Percentiles rank a stretch among this genome's conserved stretches.
Evolutionary conservation across 148 eudicot genomes (phyloP).

Genomic region (Silene latifolia): DNA sequence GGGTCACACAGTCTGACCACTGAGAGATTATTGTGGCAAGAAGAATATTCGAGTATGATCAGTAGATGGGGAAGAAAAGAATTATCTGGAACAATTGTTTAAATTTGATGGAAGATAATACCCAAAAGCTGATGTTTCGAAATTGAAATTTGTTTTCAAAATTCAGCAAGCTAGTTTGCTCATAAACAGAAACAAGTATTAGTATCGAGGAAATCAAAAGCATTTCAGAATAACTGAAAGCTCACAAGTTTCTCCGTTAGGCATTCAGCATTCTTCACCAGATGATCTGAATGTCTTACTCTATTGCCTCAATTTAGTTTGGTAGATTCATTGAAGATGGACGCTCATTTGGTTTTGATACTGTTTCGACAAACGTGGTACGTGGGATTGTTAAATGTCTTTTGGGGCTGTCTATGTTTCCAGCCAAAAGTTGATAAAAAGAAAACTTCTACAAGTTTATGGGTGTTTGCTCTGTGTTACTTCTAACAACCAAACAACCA

Average conservation of each 20-base stretch:
- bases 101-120: constrained; percentile 4
- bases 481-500: no score
- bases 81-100: neutral
- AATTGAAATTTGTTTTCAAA: neutral
- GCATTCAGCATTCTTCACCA: constrained; percentile 6
- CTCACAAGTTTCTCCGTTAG: constrained; percentile 23
- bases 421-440: no score
- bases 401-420: neutral
- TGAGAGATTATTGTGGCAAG: no score
- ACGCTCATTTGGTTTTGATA: neutral
- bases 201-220: constrained; percentile 1
- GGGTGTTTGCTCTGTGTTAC: no score
- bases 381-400: neutral
- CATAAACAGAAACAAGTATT: constrained; percentile 3
- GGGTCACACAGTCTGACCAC: no score
- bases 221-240: constrained; percentile 14
- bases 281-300: neutral
- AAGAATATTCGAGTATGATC: no score
- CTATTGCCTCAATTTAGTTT: neutral
- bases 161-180: constrained; percentile 10
- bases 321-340: neutral
- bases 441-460: no score
- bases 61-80: neutral
- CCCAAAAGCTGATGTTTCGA: neutral
- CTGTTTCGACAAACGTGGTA: neutral